Evolutionary conservation across 108 stramenopile genomes (phyloP), one percentile per base, ranked within the genome.

Genomic region (Skeletonema potamos): DNA sequence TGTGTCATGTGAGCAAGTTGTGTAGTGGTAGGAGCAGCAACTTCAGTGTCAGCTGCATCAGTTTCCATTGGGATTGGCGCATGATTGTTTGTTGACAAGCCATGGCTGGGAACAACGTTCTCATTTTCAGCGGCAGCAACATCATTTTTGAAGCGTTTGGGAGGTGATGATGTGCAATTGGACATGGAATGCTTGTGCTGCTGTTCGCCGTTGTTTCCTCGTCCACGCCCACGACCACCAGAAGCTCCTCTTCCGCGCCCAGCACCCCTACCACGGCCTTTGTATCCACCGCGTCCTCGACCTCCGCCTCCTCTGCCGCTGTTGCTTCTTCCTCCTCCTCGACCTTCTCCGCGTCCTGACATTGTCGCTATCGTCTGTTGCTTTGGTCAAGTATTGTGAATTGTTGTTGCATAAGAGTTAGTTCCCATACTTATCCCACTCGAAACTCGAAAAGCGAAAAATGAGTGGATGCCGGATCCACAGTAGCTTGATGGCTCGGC

Each of bases 1-100:
- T 66, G 55, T 10, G 85, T 84, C 26, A 84, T 70, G 62, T 81
- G 75, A 3, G 58, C 60, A 22, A 43, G 55, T 27, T n/a, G 28
- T 17, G 62, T 2, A 5, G 37, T 20, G 15, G 61, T 39, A 30
- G 34, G 17, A 20, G 28, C 59, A 18, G 17, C 11, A 18, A n/a
- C n/a, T 24, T 18, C 8, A 18, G 18, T 5, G n/a, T n/a, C n/a
- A 24, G 22, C 48, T 51, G 15, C 22, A 4, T 22, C 48, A 3
- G 39, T 41, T 2, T 41, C 39, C 15, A 41, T 41, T 41, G 39
- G 15, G 39, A 41, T 41, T 2, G 39, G 39, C 39, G 15, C 39
- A 41, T 15, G 15, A 15, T 41, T 41, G 15, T 41, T 41, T 15
- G 39, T n/a, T n/a, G 39, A n/a, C 15, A 41, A 41, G 2, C 39